Conservation (phyloP, 495 filamentous ascomycete genomes). For the Xylaria palmicola region DNA sequence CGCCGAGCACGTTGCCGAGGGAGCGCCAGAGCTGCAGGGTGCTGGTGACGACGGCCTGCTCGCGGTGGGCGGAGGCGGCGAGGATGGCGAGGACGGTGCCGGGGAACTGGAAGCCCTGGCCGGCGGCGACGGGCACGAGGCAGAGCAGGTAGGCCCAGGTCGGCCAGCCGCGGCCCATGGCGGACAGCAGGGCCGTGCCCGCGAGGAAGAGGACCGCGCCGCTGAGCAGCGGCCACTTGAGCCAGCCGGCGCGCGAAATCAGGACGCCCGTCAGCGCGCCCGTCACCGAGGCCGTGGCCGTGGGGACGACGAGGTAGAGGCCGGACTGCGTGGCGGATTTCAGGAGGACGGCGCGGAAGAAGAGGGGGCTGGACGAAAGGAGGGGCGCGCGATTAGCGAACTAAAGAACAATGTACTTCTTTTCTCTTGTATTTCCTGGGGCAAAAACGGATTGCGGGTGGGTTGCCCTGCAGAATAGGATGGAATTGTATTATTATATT, state of each 20-base stretch:
- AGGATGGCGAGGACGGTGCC: conserved; percentile 66
- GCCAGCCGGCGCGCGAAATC: conserved; percentile 62
- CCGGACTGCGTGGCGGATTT: conserved; percentile 70
- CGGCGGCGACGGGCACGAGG: conserved; percentile 59
- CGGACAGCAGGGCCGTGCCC: conserved; percentile 52
- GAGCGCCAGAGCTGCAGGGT: conserved; percentile 68
- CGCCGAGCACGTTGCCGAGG: conserved; percentile 69
- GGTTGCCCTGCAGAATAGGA: neutral
- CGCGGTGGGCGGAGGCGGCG: conserved; percentile 62
- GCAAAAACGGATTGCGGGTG: neutral
- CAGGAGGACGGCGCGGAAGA: conserved; percentile 77
- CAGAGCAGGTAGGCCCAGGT: conserved; percentile 59
- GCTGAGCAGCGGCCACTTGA: conserved; percentile 61
- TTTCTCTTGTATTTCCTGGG: neutral
- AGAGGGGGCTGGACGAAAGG: conserved; percentile 53
- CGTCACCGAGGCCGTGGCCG: conserved; percentile 54
- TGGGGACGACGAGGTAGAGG: conserved; percentile 63
- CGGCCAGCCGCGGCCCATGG: conserved; percentile 54
- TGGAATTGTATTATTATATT: neutral
- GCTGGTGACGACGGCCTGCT: conserved; percentile 73
- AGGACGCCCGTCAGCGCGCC: conserved; percentile 67
- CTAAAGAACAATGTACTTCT: neutral
- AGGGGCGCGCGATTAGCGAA: too few relatives aligned
- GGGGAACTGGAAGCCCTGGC: conserved; percentile 65
- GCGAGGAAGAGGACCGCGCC: conserved; percentile 56